These are phyloP conservation scores for Epithele typhae DNA, from an alignment of 768 basidiomycete species.

Conservation along the genomic window DNA sequence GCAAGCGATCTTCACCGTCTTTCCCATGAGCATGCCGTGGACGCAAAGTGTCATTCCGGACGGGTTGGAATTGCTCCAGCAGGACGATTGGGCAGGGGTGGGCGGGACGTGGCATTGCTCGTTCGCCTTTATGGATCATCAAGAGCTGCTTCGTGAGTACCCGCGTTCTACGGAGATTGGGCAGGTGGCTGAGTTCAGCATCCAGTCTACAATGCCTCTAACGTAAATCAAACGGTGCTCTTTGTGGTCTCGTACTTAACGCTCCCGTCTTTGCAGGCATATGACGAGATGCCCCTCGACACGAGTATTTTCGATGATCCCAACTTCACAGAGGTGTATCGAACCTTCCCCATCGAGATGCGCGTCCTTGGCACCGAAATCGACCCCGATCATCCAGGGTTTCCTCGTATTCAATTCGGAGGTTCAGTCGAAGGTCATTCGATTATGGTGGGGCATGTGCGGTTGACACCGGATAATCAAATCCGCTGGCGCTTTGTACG, in stretches of 20 bases:
- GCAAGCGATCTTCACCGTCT: conserved; percentile 24
- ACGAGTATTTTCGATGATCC: conserved; percentile 45
- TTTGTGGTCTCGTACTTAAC: too few species aligned
- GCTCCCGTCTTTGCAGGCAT: too few species aligned
- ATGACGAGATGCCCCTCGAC: too few species aligned
- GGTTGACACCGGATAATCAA: conserved; percentile 52
- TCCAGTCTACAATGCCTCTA: conserved; percentile 46
- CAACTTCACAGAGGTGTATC: conserved; percentile 49
- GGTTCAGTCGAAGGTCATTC: conserved; percentile 43
- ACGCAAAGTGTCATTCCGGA: conserved; percentile 47
- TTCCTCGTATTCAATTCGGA: conserved; percentile 49
- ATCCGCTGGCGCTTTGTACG: conserved; percentile 65
- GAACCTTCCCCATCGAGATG: conserved; percentile 44
- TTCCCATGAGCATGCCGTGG: conserved; percentile 48
- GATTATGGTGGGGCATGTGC: conserved; percentile 49
- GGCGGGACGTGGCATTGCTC: conserved; percentile 56
- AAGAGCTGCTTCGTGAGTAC: conserved; percentile 56
- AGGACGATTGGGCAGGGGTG: conserved; percentile 55
- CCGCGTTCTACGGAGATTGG: too few species aligned
- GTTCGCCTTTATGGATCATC: conserved; percentile 69
- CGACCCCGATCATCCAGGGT: conserved; percentile 45
- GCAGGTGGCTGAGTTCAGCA: too few species aligned
- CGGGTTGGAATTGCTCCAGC: conserved; percentile 32
- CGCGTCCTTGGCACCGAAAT: conserved; percentile 35
- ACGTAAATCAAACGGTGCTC: conserved; percentile 20